A percentile compares a stretch with the other conserved stretches of the same genome.
These are phyloP conservation scores for Metschnikowia proteae DNA, from an alignment of 805 yeast species.

Conservation along the genomic window DNA sequence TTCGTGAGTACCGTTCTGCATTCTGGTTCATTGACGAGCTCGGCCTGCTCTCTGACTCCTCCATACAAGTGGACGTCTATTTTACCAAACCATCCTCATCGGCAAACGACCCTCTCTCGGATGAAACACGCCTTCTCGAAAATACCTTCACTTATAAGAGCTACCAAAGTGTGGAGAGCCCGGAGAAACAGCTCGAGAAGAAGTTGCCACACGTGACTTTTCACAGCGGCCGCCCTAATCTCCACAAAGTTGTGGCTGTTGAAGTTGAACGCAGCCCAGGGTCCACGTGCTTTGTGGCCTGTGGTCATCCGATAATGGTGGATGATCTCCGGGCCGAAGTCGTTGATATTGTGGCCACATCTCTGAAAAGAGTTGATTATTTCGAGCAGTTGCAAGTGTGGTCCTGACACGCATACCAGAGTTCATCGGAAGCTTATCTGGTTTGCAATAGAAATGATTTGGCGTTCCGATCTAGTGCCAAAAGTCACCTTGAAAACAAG, in stretches of 20 bases:
- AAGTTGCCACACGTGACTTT: conserved; percentile 12
- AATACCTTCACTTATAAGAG: conserved; percentile 12
- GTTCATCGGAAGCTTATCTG: too few species aligned
- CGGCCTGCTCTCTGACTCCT: conserved; percentile 21
- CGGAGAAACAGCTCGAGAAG: conserved; percentile 5
- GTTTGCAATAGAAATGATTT: too few species aligned
- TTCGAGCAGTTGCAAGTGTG: conserved; percentile 22
- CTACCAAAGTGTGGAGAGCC: conserved; percentile 5
- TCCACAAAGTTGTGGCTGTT: conserved; percentile 7
- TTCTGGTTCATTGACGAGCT: conserved; percentile 48
- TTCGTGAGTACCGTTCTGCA: conserved; percentile 50
- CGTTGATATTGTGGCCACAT: conserved; percentile 8
- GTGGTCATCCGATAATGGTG: conserved; percentile 34
- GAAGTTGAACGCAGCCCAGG: conserved; percentile 8
- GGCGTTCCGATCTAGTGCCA: background rate
- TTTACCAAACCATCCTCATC: conserved; percentile 9
- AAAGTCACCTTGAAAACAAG: background rate
- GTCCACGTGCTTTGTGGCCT: conserved; percentile 23
- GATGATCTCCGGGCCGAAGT: conserved; percentile 26
- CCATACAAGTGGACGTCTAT: conserved; percentile 24
- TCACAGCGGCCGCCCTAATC: conserved; percentile 14
- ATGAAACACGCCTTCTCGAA: conserved; percentile 9
- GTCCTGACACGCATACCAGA: conserved; percentile 14
- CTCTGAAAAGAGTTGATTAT: conserved; percentile 12
- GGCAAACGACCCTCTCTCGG: background rate